Base-by-base conservation (phyloP, 768 basidiomycete species). In the Calocybe gangraenosa region DNA sequence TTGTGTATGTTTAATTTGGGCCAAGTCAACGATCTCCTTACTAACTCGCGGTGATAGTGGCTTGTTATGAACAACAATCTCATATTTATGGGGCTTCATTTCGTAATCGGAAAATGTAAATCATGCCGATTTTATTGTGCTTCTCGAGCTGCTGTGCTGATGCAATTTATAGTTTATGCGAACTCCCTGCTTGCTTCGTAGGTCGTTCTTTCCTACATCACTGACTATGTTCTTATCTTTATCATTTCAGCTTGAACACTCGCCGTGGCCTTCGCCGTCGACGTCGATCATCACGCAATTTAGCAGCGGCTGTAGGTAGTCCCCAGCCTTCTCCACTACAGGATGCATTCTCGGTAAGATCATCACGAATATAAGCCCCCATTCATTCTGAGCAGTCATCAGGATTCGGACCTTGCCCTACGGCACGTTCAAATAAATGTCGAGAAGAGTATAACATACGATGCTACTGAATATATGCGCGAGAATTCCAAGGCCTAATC, bases 121-220 rank as follows among this genome's bases (percentile, higher is more conserved):
- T 6, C 5, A 28, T 28, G 11, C 25, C 50, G 13, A 6, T 4
- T 20, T 40, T n/a, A n/a, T n/a, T n/a, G n/a, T n/a, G n/a, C 10
- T 15, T 21, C 10, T 40, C 35, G 11, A 25, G 25, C 2, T 23
- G 13, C 11, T 36, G 3, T 21, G 19, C 36, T 13, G 14, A 35
- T 18, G 17, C 7, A n/a, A 22, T 38, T 39, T 15, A 11, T 33
- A 77, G 75, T 76, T 33, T 77, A 77, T 30, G 69, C 73, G 7
- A 77, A 73, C 46, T 70, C 66, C 15, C 53, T 71, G 10, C 60
- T 77, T 4, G 69, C 70, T 11, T 65, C 70, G 60, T 61, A 22
- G n/a, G 60, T 49, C 10, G n/a, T 38, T 30, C 19, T 35, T 2
- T 25, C 25, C 21, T 5, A n/a, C 8, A 10, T n/a, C 9, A 14